A percentile compares a stretch with the other conserved stretches of the same genome.
Conservation (phyloP, 129 eudicot species). For the sunflower (Helianthus annuus) region HanXRQr2.0-SUNRISE NC_035443.2:141892801-141893300, state of each 20-base stretch:
- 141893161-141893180: conserved; percentile 81
- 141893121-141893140: not conserved
- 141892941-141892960: not conserved
- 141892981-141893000: conserved; percentile 3
- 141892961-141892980: not conserved
- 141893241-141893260: conserved; percentile 88
- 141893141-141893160: conserved; percentile 25
- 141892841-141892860: no score
- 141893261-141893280: conserved; percentile 95
- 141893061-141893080: conserved; percentile 6
- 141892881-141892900: not conserved
- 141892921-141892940: not conserved
- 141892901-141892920: not conserved
- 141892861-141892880: no score
- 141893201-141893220: conserved; percentile 61
- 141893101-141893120: not conserved
- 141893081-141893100: conserved; percentile 2
- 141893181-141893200: conserved; percentile 63
- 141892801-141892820: no score
- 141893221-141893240: conserved; percentile 58
- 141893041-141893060: conserved; percentile 17
- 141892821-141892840: no score
- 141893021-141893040: conserved; percentile 16
- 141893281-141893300: conserved; percentile 71
- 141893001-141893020: not conserved